Evolutionary conservation across 192 early-diverging fungal species (phyloP).

Genomic region (Podila verticillata): DNA sequence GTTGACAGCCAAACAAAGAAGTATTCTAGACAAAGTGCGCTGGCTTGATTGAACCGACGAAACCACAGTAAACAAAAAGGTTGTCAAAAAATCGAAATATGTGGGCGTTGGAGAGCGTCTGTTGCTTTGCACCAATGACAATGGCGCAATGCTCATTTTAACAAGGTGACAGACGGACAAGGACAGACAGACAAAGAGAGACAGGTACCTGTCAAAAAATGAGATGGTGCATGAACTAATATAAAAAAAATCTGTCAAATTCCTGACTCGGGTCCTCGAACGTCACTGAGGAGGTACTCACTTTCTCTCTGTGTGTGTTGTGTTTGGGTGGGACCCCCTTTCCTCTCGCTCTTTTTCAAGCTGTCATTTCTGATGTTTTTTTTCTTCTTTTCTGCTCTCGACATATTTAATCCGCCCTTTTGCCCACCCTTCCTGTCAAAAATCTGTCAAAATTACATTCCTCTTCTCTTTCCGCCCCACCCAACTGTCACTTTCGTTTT

Average conservation of each 20-base stretch:
- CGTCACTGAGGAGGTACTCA: constrained; percentile 50
- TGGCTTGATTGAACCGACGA: not conserved
- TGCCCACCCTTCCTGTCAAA: not conserved
- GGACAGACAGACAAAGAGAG: too few relatives aligned
- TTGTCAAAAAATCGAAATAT: constrained; percentile 18
- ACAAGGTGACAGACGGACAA: not conserved
- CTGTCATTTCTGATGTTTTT: not conserved
- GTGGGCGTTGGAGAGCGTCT: not conserved
- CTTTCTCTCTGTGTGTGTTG: not conserved
- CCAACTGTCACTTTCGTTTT: not conserved
- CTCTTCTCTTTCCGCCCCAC: not conserved
- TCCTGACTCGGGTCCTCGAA: constrained; percentile 36
- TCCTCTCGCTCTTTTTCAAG: not conserved
- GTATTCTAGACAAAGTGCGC: not conserved
- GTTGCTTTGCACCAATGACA: not conserved
- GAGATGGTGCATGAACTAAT: not conserved
- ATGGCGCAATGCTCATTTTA: not conserved
- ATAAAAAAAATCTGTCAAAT: constrained; percentile 23
- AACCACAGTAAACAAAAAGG: not conserved
- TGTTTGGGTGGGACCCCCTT: not conserved
- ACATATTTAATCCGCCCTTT: constrained; percentile 1
- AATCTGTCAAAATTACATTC: constrained; percentile 1
- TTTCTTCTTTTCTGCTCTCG: not conserved
- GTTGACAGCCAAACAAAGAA: too few relatives aligned
- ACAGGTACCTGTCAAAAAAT: not conserved